These are phyloP conservation scores for Hortiboletus flavorubellus DNA, from an alignment of 768 basidiomycete species.

Conservation along the genomic window DNA sequence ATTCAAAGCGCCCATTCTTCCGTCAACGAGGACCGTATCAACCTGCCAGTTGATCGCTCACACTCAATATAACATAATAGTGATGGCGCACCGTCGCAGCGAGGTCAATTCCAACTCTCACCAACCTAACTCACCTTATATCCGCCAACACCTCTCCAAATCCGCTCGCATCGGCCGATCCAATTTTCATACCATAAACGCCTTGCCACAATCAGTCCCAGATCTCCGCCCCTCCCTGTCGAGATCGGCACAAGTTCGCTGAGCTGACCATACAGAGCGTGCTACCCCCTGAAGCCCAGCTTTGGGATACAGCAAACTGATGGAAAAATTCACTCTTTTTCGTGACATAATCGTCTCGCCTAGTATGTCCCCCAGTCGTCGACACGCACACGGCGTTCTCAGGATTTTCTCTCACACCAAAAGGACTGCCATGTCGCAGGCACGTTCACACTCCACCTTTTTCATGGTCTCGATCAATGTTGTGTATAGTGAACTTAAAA, in stretches of 20 bases:
- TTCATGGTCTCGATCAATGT: conserved; percentile 21
- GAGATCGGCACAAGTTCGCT: conserved; percentile 11
- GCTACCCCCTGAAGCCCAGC: neutral
- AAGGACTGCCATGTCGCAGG: conserved; percentile 15
- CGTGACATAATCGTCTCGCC: conserved; percentile 28
- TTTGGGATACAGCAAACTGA: neutral
- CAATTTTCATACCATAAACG: conserved; percentile 8
- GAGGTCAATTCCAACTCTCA: conserved; percentile 6
- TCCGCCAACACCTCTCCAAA: conserved; percentile 20
- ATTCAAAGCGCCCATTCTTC: conserved; percentile 7
- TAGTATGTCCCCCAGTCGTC: conserved; percentile 18
- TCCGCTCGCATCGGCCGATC: conserved; percentile 16
- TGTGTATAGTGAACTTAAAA: conserved; percentile 26
- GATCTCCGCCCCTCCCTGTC: conserved; percentile 7
- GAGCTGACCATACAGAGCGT: conserved; percentile 1
- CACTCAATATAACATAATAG: conserved; percentile 1
- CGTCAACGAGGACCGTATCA: neutral
- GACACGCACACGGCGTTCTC: conserved; percentile 26
- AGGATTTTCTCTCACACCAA: conserved; percentile 26
- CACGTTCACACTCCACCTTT: conserved; percentile 32
- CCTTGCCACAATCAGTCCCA: conserved; percentile 5
- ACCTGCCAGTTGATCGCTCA: conserved; percentile 5
- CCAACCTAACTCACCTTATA: conserved; percentile 16
- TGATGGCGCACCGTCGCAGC: conserved; percentile 14
- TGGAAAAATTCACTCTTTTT: neutral